phyloP scores from a whole-genome alignment of 805 yeast genomes.

The Lipomyces kockii region DNA sequence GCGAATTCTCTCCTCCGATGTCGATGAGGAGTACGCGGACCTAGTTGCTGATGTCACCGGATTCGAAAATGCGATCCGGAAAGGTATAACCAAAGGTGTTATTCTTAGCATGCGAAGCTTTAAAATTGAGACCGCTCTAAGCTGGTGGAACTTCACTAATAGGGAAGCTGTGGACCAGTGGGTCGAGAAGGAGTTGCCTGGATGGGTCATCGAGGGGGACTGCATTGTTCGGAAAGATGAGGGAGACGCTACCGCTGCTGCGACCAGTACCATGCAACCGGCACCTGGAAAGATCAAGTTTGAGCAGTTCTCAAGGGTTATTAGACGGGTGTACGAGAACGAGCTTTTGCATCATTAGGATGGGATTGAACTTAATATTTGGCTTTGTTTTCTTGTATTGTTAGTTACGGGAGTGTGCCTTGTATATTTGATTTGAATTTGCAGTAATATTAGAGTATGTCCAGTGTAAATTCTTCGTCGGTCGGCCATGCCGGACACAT shows the following conservation, averaged over 20 bases:
- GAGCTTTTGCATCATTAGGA: constrained; percentile 15
- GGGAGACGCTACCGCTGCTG: constrained; percentile 40
- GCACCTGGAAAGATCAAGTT: constrained; percentile 37
- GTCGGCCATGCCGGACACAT: no score
- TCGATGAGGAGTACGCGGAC: constrained; percentile 45
- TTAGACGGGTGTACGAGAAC: constrained; percentile 44
- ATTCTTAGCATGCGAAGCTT: constrained; percentile 41
- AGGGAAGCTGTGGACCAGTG: constrained; percentile 40
- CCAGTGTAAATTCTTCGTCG: background rate
- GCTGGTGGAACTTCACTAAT: constrained; percentile 43
- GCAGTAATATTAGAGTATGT: background rate
- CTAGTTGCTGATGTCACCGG: constrained; percentile 44
- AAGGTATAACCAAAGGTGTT: constrained; percentile 43
- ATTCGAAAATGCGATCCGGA: constrained; percentile 45
- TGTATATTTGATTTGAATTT: background rate
- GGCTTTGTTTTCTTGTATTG: background rate
- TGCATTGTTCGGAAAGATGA: constrained; percentile 39
- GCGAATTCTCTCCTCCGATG: constrained; percentile 41
- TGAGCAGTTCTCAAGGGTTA: constrained; percentile 43
- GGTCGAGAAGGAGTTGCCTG: constrained; percentile 36
- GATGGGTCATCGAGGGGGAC: constrained; percentile 43
- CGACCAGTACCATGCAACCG: constrained; percentile 35
- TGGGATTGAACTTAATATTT: background rate
- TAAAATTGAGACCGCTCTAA: constrained; percentile 40
- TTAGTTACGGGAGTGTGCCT: background rate